Percentiles rank a stretch among this genome's conserved stretches.
Conservation (phyloP, 1,139 yeast genomes). For the Debaryomyces coudertii region DNA sequence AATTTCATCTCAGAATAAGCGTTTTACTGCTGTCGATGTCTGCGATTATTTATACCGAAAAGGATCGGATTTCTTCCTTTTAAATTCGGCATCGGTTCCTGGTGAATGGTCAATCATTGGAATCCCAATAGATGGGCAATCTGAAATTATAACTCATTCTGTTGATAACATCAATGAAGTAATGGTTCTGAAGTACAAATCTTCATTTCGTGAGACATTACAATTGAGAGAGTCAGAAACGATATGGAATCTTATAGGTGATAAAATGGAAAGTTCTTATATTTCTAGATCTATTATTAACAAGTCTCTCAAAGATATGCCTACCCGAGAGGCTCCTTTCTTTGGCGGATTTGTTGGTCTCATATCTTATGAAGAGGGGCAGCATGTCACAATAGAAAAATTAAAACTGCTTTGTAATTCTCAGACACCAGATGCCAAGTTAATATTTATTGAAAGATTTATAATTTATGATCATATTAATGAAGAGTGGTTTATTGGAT, state of each 20-base stretch:
- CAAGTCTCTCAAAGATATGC: slow-evolving; percentile 15
- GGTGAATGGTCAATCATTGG: slow-evolving; percentile 92
- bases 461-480: slow-evolving; percentile 57
- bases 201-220: slow-evolving; percentile 12
- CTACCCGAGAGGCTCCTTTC: slow-evolving; percentile 59
- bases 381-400: slow-evolving; percentile 39
- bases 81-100: slow-evolving; percentile 77
- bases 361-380: slow-evolving; percentile 84
- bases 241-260: slow-evolving; percentile 31
- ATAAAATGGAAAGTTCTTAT: slow-evolving; percentile 24
- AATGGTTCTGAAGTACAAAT: slow-evolving; percentile 20
- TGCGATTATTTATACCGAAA: slow-evolving; percentile 47
- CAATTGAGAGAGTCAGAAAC: slow-evolving; percentile 16
- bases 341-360: slow-evolving; percentile 88
- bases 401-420: slow-evolving; percentile 33
- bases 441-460: slow-evolving; percentile 71
- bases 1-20: slow-evolving; percentile 12
- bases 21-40: slow-evolving; percentile 41
- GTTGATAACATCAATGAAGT: slow-evolving; percentile 38
- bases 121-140: slow-evolving; percentile 53
- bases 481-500: slow-evolving; percentile 56
- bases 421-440: slow-evolving; percentile 69
- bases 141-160: slow-evolving; percentile 71
- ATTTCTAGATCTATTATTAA: slow-evolving; percentile 25
- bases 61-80: slow-evolving; percentile 50